Evolutionary conservation across 768 basidiomycete species (phyloP).

Genomic region (Termitomyces sp.): DNA sequence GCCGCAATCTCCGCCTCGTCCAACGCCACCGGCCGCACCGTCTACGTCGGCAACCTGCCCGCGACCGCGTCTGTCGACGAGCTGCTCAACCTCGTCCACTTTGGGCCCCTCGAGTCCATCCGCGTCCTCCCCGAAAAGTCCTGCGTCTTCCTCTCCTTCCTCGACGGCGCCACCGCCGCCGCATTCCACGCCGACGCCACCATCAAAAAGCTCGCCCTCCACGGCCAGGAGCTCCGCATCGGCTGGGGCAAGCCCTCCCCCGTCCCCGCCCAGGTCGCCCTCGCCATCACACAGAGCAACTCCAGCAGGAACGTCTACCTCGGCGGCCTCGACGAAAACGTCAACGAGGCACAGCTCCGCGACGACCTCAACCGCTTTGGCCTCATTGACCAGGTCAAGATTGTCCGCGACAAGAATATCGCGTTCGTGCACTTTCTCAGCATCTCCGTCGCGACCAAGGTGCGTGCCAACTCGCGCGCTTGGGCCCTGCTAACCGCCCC

Average conservation of each 20-base stretch:
- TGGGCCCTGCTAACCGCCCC: neutral
- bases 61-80: conserved; percentile 96
- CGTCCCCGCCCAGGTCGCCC: conserved; percentile 79
- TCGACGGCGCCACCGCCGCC: conserved; percentile 87
- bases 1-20: conserved; percentile 69
- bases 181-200: conserved; percentile 97
- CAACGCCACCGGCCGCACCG: conserved; percentile 76
- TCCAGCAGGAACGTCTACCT: conserved; percentile 96
- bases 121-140: conserved; percentile 95
- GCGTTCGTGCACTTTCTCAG: conserved; percentile 98
- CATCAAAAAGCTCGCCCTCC: conserved; percentile 88
- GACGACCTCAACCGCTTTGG: conserved; percentile 93
- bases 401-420: conserved; percentile 98
- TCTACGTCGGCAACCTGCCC: conserved; percentile 96
- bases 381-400: conserved; percentile 98
- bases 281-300: conserved; percentile 87
- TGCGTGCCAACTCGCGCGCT: conserved; percentile 25
- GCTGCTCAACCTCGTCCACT: conserved; percentile 94
- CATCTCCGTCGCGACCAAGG: conserved; percentile 94
- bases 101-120: conserved; percentile 93
- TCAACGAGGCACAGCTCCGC: conserved; percentile 87
- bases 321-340: conserved; percentile 84
- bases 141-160: conserved; percentile 97
- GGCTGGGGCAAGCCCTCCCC: conserved; percentile 97
- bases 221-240: conserved; percentile 96